Base-by-base conservation (phyloP, 371 early-diverging fungal genomes). In the Rhizopus sp. region DNA sequence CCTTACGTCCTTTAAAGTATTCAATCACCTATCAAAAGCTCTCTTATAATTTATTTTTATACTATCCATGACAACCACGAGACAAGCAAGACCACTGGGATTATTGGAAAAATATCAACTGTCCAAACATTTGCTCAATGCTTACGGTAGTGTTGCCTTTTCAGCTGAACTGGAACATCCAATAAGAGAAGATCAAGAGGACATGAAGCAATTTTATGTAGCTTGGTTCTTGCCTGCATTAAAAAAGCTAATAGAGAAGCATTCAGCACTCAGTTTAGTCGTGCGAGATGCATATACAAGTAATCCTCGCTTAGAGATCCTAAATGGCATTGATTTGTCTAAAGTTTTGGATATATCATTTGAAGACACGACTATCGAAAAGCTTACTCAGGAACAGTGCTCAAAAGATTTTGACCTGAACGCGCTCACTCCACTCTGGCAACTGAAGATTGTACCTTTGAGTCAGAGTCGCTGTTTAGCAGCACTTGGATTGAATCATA, bases 91-190 rank as follows among this genome's bases (percentile, higher is more conserved):
- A 35, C 40, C 37, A 12, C 57, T 78, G 1, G 76, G 79, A 8
- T 7, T 68, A 1, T 38, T 78, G 7, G 76, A 78, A 42, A 78
- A 73, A 33, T 78, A 70, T 35, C 79, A 78, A 41, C 32, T 62
- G 5, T 66, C 74, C 37, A 73, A 73, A 10, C 57, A 65, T 1
- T 32, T 78, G 9, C 56, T 54, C 1, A 17, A 61, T 6, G 50
- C 58, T 1, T 78, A 78, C 57, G 79, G 79, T 1, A 65, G 57
- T 6, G 69, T 75, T 23, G 61, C 42, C 5, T 16, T 64, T 30
- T 59, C 75, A 8, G 67, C 53, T 10, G 38, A 61, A 12, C 42
- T 78, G 6, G 42, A 54, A 1, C 67, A 72, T 47, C 33, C 12
- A 34, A 50, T n/a, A 50, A 55, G 12, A 34, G 13, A n/a, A 42